Conservation (phyloP, 2,329 filamentous ascomycete genomes). For the Monilinia laxa region DNA sequence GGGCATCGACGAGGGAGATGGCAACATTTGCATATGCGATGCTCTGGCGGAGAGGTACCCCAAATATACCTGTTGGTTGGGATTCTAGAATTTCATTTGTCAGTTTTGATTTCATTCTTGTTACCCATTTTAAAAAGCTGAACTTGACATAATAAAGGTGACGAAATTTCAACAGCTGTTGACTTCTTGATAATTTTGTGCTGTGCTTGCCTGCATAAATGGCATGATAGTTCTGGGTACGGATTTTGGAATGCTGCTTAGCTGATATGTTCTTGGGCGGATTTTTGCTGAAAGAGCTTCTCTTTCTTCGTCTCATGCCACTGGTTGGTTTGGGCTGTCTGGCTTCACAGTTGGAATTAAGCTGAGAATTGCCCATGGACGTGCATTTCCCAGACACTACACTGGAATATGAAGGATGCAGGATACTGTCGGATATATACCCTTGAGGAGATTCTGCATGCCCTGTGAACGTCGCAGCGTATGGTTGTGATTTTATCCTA, state of each 20-base stretch:
- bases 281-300: conserved; percentile 8
- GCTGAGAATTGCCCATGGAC: not conserved
- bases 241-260: conserved; percentile 20
- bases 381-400: conserved; percentile 2
- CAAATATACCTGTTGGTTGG: conserved; percentile 77
- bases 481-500: not conserved
- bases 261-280: conserved; percentile 8
- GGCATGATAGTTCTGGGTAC: not conserved
- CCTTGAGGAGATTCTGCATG: not conserved
- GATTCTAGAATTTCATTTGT: conserved; percentile 30
- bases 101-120: conserved; percentile 28
- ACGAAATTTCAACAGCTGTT: conserved; percentile 6
- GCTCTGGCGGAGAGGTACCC: conserved; percentile 86
- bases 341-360: conserved; percentile 6
- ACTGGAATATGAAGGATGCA: conserved; percentile 3
- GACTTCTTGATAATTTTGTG: not conserved
- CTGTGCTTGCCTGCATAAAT: conserved; percentile 2
- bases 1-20: conserved; percentile 89
- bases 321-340: not conserved
- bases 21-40: conserved; percentile 98
- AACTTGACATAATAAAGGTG: conserved; percentile 2
- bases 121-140: not conserved
- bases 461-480: not conserved
- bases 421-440: not conserved
- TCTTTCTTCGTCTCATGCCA: conserved; percentile 11